A percentile compares a stretch with the other conserved stretches of the same genome.
Evolutionary conservation across 2,329 filamentous ascomycete genomes (phyloP).

Genomic region (Xylaria sp.): DNA sequence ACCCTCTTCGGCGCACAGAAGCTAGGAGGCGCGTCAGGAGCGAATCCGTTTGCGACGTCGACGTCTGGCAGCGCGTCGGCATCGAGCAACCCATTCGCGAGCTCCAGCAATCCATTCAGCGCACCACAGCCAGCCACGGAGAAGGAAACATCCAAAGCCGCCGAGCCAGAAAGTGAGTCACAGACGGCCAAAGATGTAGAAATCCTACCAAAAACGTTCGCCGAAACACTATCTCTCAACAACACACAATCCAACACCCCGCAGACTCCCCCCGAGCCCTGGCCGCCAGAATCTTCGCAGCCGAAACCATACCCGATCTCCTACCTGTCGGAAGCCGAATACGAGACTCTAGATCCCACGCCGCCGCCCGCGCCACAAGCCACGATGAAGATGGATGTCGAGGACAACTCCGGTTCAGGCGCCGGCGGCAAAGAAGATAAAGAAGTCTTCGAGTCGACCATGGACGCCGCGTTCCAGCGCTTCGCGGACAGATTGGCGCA

Average conservation of each 20-base stretch:
- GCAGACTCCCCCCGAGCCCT: constrained; percentile 70
- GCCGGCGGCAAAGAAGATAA: constrained; percentile 69
- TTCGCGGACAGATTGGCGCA: constrained; percentile 82
- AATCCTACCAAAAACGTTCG: constrained; percentile 70
- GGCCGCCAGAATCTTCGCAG: constrained; percentile 75
- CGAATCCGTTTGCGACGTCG: constrained; percentile 72
- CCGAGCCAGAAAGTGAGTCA: constrained; percentile 51
- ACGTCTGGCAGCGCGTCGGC: constrained; percentile 43
- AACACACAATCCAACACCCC: constrained; percentile 54
- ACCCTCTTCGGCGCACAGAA: constrained; percentile 75
- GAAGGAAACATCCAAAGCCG: constrained; percentile 13
- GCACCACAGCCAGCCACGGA: constrained; percentile 30
- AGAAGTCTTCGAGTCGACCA: constrained; percentile 76
- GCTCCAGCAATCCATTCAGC: constrained; percentile 62
- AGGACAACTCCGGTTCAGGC: constrained; percentile 51
- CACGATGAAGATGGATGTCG: constrained; percentile 62
- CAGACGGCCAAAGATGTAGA: constrained; percentile 41
- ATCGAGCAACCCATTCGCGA: constrained; percentile 70
- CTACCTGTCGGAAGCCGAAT: constrained; percentile 88
- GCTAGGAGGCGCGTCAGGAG: constrained; percentile 49
- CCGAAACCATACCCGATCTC: constrained; percentile 79
- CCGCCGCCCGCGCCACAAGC: constrained; percentile 63
- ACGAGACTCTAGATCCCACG: constrained; percentile 80
- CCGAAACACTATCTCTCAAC: constrained; percentile 81
- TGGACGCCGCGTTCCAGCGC: constrained; percentile 78